phyloP scores from a whole-genome alignment of 2,329 filamentous ascomycete genomes.

The Lachnellula cervina region DNA sequence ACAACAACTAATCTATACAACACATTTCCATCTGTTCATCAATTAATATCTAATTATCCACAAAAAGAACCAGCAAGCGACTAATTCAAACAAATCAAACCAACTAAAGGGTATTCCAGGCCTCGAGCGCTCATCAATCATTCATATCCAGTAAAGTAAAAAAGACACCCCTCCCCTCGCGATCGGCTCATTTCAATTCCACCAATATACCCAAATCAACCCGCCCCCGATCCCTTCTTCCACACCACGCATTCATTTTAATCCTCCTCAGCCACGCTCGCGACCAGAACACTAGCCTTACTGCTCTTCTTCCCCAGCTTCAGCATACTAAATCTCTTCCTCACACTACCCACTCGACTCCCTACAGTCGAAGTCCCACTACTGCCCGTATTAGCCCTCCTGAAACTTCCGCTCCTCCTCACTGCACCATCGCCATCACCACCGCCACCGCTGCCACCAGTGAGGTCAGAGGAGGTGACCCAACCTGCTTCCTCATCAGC shows the following conservation, averaged over 20 bases:
- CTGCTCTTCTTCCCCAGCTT: conserved; percentile 34
- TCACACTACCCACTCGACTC: conserved; percentile 30
- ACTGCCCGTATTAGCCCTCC: background rate
- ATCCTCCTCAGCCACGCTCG: conserved; percentile 26
- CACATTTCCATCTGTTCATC: no score
- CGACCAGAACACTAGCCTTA: conserved; percentile 28
- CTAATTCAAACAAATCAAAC: no score
- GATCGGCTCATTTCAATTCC: no score
- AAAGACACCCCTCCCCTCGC: no score
- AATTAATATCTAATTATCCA: no score
- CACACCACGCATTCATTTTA: background rate
- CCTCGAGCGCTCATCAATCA: no score
- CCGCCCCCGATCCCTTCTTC: background rate
- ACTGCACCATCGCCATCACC: background rate
- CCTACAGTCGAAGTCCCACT: conserved; percentile 13
- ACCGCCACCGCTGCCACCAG: background rate
- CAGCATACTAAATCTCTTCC: conserved; percentile 30
- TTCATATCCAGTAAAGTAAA: no score
- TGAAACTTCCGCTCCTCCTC: conserved; percentile 12
- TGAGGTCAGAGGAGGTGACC: conserved; percentile 35
- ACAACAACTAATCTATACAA: no score
- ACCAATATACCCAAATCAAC: background rate
- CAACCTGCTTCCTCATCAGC: conserved; percentile 15
- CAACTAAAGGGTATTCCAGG: no score
- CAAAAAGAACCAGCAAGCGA: no score